Evolutionary conservation across 2,329 filamentous ascomycete genomes (phyloP), one percentile per base, ranked within the genome.

Genomic region (Spiromastix sp.): DNA sequence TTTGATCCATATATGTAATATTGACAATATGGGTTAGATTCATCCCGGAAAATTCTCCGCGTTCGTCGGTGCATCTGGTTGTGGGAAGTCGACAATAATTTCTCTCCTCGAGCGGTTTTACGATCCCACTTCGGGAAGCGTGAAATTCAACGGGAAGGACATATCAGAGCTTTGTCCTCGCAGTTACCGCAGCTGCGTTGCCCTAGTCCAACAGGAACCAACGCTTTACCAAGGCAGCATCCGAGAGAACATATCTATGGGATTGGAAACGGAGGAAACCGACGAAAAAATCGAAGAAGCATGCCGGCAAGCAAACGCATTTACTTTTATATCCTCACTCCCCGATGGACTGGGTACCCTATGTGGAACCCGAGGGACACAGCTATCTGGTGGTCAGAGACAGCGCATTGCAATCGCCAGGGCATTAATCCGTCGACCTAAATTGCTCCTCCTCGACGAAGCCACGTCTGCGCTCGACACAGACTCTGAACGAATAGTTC

Each of bases 151-250:
- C 50, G 74, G 68, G 4, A 62, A 64, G 33, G 68, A 79, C 46
- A 74, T 86, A 28, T 54, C 62, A 1, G 52, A 65, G 1, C 52
- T 85, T 34, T 72, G 79, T 37, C 66, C 80, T 0, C 67, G 67
- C 40, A 59, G 68, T 12, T 85, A 85, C 51, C 72, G 82, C 26
- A 66, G 68, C 37, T 60, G 73, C 22, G 64, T 86, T 9, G 79
- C 79, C 2, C 68, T 87, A 0, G 82, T 87, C 0, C 75, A 79
- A 3, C 82, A 87, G 55, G 81, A 87, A 51, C 71, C 82, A 6
- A 78, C 77, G 0, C 66, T 87, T 0, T 85, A 83, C 49, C 75
- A 78, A 52, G 77, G 76, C 43, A 75, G 74, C 1, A 68, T 85
- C 13, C 69, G 73, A 12, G 80, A 86, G 41, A 85, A 85, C 46